Evolutionary conservation across 192 early-diverging fungal species (phyloP).

Genomic region (Gamsiella multidivaricata): DNA sequence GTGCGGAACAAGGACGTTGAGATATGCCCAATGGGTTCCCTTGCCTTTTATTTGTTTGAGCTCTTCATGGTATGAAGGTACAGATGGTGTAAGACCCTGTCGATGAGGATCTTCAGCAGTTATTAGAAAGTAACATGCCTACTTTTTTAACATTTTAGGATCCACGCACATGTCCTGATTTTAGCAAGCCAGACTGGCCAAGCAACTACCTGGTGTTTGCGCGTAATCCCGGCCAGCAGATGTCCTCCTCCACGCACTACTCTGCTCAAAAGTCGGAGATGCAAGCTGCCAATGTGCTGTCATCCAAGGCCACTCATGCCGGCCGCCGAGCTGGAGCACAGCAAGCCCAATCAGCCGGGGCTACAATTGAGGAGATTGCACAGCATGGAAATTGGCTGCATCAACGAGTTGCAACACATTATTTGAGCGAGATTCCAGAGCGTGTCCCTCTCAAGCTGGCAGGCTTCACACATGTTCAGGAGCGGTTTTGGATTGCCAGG

Average conservation of each 20-base stretch:
- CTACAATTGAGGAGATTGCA: conserved; percentile 18
- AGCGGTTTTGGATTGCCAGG: conserved; percentile 18
- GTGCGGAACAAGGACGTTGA: conserved; percentile 23
- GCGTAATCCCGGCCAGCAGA: not conserved
- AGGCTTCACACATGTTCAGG: conserved; percentile 8
- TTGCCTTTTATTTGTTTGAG: conserved; percentile 15
- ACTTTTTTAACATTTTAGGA: not conserved
- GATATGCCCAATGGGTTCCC: conserved; percentile 7
- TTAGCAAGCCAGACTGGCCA: not conserved
- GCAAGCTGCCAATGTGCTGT: conserved; percentile 11
- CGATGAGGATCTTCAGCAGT: too few species aligned
- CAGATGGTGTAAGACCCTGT: too few species aligned
- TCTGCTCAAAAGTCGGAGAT: conserved; percentile 19
- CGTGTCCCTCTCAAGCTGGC: conserved; percentile 17
- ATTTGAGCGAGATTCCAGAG: conserved; percentile 3
- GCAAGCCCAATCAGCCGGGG: conserved; percentile 3
- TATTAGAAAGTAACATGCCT: not conserved
- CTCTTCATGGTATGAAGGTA: conserved; percentile 10
- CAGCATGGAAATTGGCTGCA: conserved; percentile 25
- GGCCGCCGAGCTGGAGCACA: conserved; percentile 32
- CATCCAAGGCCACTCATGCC: conserved; percentile 17
- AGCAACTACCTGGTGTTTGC: conserved; percentile 9
- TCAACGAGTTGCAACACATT: not conserved
- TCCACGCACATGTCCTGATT: not conserved
- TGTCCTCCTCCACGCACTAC: conserved; percentile 21